Conservation (phyloP, 805 yeast genomes). For the Jamesozyma spencerorum region DNA sequence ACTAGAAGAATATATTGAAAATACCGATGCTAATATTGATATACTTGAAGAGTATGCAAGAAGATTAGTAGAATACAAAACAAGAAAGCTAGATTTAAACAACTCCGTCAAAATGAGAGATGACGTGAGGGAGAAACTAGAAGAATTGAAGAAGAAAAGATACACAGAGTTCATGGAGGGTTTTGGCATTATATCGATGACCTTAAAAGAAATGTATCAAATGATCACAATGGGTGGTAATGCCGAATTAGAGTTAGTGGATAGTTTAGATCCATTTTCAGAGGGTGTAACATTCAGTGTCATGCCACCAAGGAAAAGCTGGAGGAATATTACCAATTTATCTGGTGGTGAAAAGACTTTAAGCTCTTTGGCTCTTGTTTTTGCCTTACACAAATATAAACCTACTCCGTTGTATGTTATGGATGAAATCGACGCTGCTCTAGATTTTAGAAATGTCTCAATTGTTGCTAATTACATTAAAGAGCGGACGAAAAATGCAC, state of each 20-base stretch:
- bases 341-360: conserved; percentile 98
- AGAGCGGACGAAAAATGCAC: conserved; percentile 92
- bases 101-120: conserved; percentile 62
- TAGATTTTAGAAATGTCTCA: conserved; percentile 92
- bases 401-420: conserved; percentile 96
- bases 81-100: conserved; percentile 58
- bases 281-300: conserved; percentile 95
- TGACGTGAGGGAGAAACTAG: conserved; percentile 47
- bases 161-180: conserved; percentile 91
- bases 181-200: conserved; percentile 72
- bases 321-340: conserved; percentile 90
- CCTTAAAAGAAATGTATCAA: conserved; percentile 93
- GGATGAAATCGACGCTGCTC: conserved; percentile 99
- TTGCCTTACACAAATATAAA: conserved; percentile 89
- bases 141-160: conserved; percentile 62
- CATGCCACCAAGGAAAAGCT: conserved; percentile 97
- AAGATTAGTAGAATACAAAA: conserved; percentile 53
- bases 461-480: conserved; percentile 96
- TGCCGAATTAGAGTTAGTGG: conserved; percentile 93
- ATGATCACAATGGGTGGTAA: conserved; percentile 99
- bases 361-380: conserved; percentile 88
- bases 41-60: conserved; percentile 67
- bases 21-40: conserved; percentile 59
- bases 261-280: conserved; percentile 92
- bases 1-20: conserved; percentile 47